Conservation (phyloP, 352 stramenopile species). For the Phytopythium kandeliae region DNA sequence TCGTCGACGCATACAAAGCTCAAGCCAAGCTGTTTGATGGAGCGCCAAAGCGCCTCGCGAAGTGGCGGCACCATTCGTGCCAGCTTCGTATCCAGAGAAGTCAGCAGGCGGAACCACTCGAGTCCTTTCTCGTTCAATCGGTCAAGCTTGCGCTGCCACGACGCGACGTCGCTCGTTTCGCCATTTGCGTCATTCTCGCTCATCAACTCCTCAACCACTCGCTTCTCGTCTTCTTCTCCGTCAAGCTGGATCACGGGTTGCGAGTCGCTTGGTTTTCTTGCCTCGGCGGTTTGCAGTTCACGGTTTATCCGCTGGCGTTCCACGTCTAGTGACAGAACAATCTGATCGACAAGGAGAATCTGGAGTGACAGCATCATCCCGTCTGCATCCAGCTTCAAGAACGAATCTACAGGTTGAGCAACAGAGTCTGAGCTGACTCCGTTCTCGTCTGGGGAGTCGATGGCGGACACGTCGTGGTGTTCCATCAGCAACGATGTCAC, state of each 20-base stretch:
- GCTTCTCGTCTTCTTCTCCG: constrained; percentile 13
- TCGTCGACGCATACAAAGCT: constrained; percentile 81
- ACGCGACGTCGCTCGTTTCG: constrained; percentile 2
- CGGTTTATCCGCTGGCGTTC: constrained; percentile 46
- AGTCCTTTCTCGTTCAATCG: constrained; percentile 69
- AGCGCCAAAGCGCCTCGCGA: constrained; percentile 76
- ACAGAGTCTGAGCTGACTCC: constrained; percentile 1
- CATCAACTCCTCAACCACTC: not conserved
- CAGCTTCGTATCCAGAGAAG: constrained; percentile 74
- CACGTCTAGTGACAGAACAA: constrained; percentile 51
- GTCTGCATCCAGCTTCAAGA: constrained; percentile 62
- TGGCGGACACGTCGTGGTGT: constrained; percentile 12
- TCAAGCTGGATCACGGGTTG: not conserved
- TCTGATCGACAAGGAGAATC: constrained; percentile 77
- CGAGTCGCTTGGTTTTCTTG: not conserved
- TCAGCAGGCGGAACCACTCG: constrained; percentile 79
- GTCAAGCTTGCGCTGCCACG: constrained; percentile 28
- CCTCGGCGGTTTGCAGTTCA: constrained; percentile 17
- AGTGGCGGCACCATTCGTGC: constrained; percentile 76
- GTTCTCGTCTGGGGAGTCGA: not conserved
- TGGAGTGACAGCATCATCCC: constrained; percentile 70
- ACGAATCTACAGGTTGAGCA: constrained; percentile 36
- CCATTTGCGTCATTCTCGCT: not conserved
- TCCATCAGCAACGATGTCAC: constrained; percentile 39
- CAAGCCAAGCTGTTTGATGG: constrained; percentile 76